Conservation (phyloP, 495 filamentous ascomycete species). For the Penicillium longicatenatum region DNA sequence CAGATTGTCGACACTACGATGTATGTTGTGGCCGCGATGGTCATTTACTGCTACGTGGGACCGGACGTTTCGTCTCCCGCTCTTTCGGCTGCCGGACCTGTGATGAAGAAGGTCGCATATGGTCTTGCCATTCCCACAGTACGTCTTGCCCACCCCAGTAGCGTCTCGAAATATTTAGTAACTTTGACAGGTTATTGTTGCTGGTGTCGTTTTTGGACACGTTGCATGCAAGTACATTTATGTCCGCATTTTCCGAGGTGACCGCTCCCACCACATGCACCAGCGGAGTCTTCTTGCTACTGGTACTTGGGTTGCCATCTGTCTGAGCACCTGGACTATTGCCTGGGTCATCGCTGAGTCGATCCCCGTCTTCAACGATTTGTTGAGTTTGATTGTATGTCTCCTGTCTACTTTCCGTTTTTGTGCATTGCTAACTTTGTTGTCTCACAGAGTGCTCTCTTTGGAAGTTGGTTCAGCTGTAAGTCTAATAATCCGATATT, state of each 20-base stretch:
- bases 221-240: slow-evolving; percentile 63
- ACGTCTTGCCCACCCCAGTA: not conserved
- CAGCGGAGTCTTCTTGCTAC: slow-evolving; percentile 49
- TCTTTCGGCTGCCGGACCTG: slow-evolving; percentile 60
- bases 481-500: slow-evolving; percentile 8
- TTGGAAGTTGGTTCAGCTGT: slow-evolving; percentile 46
- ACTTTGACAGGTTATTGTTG: slow-evolving; percentile 50
- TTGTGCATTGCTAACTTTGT: slow-evolving; percentile 10
- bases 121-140: slow-evolving; percentile 73
- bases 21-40: slow-evolving; percentile 64
- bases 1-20: slow-evolving; percentile 63
- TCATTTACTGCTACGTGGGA: slow-evolving; percentile 74
- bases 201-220: slow-evolving; percentile 69
- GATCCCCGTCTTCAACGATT: slow-evolving; percentile 68
- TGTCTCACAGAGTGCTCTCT: slow-evolving; percentile 27
- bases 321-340: slow-evolving; percentile 56
- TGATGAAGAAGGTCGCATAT: slow-evolving; percentile 70
- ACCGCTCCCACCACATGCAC: slow-evolving; percentile 52
- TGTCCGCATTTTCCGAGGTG: slow-evolving; percentile 55
- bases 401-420: not conserved
- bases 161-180: not conserved
- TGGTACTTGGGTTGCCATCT: slow-evolving; percentile 59
- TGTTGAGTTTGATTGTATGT: slow-evolving; percentile 48
- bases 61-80: slow-evolving; percentile 66
- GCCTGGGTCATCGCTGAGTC: slow-evolving; percentile 71